Evolutionary conservation across 257 asterid genomes (phyloP), one percentile per base, ranked within the genome.

Genomic region (Penstemon newberryi): DNA sequence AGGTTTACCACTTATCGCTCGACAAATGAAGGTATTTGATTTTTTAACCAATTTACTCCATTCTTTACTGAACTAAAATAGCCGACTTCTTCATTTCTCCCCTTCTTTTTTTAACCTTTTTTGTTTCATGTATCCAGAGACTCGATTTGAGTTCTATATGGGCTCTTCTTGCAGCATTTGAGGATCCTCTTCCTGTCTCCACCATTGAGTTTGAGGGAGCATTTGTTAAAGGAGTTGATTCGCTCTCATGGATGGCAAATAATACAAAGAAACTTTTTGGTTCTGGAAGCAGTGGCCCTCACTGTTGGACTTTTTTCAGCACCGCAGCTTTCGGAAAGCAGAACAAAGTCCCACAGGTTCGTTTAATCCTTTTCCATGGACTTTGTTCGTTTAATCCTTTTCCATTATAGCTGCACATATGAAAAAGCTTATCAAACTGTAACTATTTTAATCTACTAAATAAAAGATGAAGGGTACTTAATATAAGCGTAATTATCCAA

Each of bases 281-380:
- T 62, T 66, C 85, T 53, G 74, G 75, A 60, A 78, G 78, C 60
- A 36, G 72, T 60, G 87, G 86, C 58, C 91, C 92, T 52, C 84
- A 86, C 74, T 90, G 97, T 74, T 93, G 97, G 97, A 93, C 98
- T 57, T 80, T 90, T 77, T 80, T 93, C 75, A 93, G 97, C 92
- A 85, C 97, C 4, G 85, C 92, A 40, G 66, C 84, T 56, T 93
- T 84, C 56, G 98, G 83, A 63, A 90, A 82, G 84, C 81, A 81
- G 79, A 82, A 84, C 76, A 92, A 92, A 86, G 98, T 92, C 65
- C 98, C 98, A 63, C 98, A 92, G 90, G 98, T 92, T 71, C 62
- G 85, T 78, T 66, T 65, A 53, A 15, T 52, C 40, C 53, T 4
- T 45, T 36, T 7, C 44, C 45, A 9, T 62, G 18, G 18, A 15